Evolutionary conservation across 305 asterid species (phyloP), one percentile per base, ranked within the genome.

Genomic region (Vinca major): DNA sequence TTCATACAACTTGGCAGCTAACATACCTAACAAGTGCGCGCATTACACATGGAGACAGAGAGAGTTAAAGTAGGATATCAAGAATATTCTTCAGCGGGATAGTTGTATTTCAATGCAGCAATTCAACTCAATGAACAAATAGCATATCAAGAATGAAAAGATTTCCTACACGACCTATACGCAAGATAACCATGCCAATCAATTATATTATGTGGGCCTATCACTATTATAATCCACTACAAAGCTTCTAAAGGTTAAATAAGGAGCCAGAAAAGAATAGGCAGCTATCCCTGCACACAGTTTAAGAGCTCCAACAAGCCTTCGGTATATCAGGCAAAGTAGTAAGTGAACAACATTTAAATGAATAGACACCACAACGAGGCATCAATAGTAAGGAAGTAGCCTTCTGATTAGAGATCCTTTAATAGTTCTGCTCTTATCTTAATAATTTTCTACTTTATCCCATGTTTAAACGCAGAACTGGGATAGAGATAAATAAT

Each of bases 1-100:
- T 85, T 89, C 95, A 79, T 85, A 91, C 75, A 85, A 81, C 79
- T 86, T 91, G 87, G 90, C 82, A 68, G 99, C 97, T 77, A 85
- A 80, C 74, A 94, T 82, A 78, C 85, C 99, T 93, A 79, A 37
- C 67, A 40, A 72, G 58, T 40, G 53, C 62, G 49, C 4, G 33
- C 33, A 26, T 26, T 26, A 26, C 33, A 26, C 33, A 41, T 41
- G 45, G 14, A 48, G 5, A 65, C 54, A 71, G 48, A 51, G 49
- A 19, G 55, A 69, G 40, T 65, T 58, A 74, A 65, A 66, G 74
- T 8, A 47, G 47, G 14, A 26, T 4, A 41, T 41, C 45, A 41
- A 7, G 33, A 26, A 26, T 26, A 4, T 10, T 55, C 44, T 51
- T 51, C 75, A 45, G 61, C 47, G 58, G 20, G 57, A 65, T 44